Percentiles rank a stretch among this genome's conserved stretches.
Evolutionary conservation across 2,329 filamentous ascomycete genomes (phyloP).

Genomic region (Graphilbum sp.): DNA sequence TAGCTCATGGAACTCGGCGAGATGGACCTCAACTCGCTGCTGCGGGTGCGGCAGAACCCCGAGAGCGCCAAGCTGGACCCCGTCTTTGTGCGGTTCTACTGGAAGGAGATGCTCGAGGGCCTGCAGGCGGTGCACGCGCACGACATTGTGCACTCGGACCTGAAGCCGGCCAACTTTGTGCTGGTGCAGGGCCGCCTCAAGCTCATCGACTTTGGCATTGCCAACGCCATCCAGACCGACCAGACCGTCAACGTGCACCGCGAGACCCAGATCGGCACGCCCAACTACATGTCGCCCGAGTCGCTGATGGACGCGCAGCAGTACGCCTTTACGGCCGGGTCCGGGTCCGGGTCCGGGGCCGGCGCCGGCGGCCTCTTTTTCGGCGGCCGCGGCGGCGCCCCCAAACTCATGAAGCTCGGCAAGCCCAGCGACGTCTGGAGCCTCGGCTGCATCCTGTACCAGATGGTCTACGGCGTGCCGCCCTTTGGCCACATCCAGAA

Average conservation of each 20-base stretch:
- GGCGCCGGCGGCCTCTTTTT: slow-evolving; percentile 15
- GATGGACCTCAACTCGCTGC: slow-evolving; percentile 74
- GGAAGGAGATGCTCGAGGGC: slow-evolving; percentile 98
- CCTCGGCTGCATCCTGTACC: slow-evolving; percentile 88
- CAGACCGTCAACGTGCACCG: slow-evolving; percentile 95
- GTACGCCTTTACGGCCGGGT: slow-evolving; percentile 18
- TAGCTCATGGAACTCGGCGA: slow-evolving; percentile 96
- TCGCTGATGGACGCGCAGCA: slow-evolving; percentile 73
- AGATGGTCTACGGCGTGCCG: slow-evolving; percentile 94
- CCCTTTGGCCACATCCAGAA: slow-evolving; percentile 88
- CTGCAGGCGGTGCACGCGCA: slow-evolving; percentile 74
- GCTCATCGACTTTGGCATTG: slow-evolving; percentile 96
- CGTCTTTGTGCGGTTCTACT: slow-evolving; percentile 90
- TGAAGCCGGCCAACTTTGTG: slow-evolving; percentile 96
- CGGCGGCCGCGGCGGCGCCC: slow-evolving; percentile 23
- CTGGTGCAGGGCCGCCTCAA: slow-evolving; percentile 81
- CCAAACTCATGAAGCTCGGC: slow-evolving; percentile 84
- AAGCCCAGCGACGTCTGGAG: slow-evolving; percentile 96
- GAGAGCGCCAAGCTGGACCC: slow-evolving; percentile 68
- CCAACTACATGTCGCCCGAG: slow-evolving; percentile 98
- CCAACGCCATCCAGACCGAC: slow-evolving; percentile 89
- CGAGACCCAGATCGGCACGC: slow-evolving; percentile 86
- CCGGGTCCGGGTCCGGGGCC: slow-evolving; percentile 6
- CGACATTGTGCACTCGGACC: slow-evolving; percentile 90
- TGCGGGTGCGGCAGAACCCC: slow-evolving; percentile 55